Base-by-base conservation (phyloP, 495 filamentous ascomycete genomes). In the Aspergillus kassunensis region DNA sequence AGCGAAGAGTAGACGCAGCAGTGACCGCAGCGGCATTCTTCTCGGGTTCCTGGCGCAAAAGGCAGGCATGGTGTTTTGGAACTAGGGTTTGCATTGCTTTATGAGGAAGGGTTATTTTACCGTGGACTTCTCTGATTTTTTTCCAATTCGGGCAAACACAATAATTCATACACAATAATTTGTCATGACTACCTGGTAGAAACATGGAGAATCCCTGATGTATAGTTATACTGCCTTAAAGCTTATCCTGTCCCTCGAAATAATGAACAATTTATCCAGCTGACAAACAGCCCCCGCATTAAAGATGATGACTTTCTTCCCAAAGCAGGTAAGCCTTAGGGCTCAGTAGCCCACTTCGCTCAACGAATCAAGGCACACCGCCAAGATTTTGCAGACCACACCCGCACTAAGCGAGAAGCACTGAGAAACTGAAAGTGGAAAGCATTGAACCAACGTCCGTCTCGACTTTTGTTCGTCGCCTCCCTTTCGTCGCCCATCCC, bases 371-470 rank as follows among this genome's bases (percentile, higher is more conserved):
- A 0, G 13, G 31, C 21, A n/a, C n/a, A n/a, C 24, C 54, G 71
- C 71, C 72, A 74, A 74, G 72, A 74, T 71, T 72, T 73, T 66
- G 51, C 70, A 58, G 63, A 44, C 18, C 66, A 64, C 58, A 62
- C 63, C 60, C 62, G 62, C 73, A 74, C 71, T 73, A 76, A 76
- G 73, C 73, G 73, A 76, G 70, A 69, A 66, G 55, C 67, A 72
- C 55, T 60, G 60, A 59, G 56, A 62, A 58, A 61, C 57, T 55
- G 46, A 41, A 51, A 52, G 33, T 39, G 44, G 52, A 47, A 53
- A 50, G 44, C 49, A 44, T 35, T 48, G 23, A 19, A 36, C 45
- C 36, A 31, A 34, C 48, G 11, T 53, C 41, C 41, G 49, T 51
- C 51, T 58, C 50, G 39, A 44, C 47, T 49, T n/a, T 46, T 44